Percentiles rank a stretch among this genome's conserved stretches.
These are phyloP conservation scores for Sugiyamaella marilandica DNA, from an alignment of 805 yeast genomes.

Conservation along the genomic window DNA sequence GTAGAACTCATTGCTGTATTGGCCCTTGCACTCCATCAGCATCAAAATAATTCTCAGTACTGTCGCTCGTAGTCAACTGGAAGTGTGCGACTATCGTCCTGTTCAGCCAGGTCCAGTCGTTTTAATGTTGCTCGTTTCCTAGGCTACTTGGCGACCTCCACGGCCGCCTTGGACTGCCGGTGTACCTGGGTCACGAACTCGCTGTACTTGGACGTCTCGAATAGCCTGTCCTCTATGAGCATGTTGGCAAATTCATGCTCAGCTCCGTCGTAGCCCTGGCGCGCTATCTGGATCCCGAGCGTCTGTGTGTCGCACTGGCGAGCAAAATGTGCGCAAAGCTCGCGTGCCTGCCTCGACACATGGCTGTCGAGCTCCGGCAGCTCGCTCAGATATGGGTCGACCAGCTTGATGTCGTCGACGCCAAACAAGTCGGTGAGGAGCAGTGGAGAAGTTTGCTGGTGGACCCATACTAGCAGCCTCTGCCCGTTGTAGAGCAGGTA, in stretches of 20 bases:
- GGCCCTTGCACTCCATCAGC: too few relatives aligned
- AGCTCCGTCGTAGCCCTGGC: conserved; percentile 61
- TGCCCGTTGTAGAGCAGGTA: conserved; percentile 72
- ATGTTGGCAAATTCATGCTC: conserved; percentile 52
- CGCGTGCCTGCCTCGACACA: conserved; percentile 63
- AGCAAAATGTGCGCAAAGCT: conserved; percentile 55
- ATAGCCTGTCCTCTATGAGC: conserved; percentile 68
- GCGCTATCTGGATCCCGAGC: conserved; percentile 52
- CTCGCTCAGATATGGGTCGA: conserved; percentile 49
- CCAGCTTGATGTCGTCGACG: conserved; percentile 39
- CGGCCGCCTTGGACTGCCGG: conserved; percentile 35
- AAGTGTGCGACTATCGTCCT: too few relatives aligned
- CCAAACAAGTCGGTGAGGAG: conserved; percentile 76
- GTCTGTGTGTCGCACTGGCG: conserved; percentile 36
- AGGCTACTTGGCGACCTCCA: neutral
- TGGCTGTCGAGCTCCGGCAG: conserved; percentile 68
- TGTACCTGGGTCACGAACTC: conserved; percentile 71
- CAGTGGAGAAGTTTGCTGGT: conserved; percentile 59
- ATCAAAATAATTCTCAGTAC: too few relatives aligned
- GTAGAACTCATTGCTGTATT: too few relatives aligned
- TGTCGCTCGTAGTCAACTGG: too few relatives aligned
- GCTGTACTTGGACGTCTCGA: conserved; percentile 52
- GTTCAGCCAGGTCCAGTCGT: too few relatives aligned
- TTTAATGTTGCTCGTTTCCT: too few relatives aligned
- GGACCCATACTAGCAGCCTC: conserved; percentile 57